These are phyloP conservation scores for Metschnikowia colocasiae DNA, from an alignment of 805 yeast species.

Conservation along the genomic window DNA sequence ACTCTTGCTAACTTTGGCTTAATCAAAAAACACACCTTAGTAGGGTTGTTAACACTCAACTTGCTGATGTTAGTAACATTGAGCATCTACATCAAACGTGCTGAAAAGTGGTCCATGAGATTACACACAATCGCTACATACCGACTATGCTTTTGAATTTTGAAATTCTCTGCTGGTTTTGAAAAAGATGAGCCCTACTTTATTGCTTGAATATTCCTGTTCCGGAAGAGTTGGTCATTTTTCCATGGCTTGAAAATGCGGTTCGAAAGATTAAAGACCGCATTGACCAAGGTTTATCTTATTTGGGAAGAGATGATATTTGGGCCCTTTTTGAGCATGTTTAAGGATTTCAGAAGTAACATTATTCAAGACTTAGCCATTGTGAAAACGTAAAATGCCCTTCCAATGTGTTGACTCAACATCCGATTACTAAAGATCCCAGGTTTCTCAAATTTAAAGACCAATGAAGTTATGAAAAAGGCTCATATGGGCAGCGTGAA, in stretches of 20 bases:
- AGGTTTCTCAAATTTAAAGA: neutral
- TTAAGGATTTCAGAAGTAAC: neutral
- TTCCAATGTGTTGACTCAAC: neutral
- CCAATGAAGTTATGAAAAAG: neutral
- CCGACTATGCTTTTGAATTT: neutral
- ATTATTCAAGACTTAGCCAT: slow-evolving; percentile 10
- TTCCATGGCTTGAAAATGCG: neutral
- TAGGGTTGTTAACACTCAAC: neutral
- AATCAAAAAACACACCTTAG: neutral
- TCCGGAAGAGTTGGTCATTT: neutral
- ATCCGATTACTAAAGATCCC: neutral
- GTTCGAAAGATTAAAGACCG: neutral
- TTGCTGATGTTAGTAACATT: neutral
- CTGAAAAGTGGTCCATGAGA: neutral
- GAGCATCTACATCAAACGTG: neutral
- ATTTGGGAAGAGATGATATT: neutral
- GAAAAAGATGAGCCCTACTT: neutral
- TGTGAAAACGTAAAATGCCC: neutral
- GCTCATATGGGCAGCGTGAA: too few relatives aligned
- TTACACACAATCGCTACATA: neutral
- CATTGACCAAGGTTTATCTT: neutral
- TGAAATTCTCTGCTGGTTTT: neutral
- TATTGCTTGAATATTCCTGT: neutral
- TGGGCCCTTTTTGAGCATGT: neutral
- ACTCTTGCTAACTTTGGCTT: neutral